Evolutionary conservation across 805 yeast genomes (phyloP).

Genomic region (Sungouiozyma intestinalis): DNA sequence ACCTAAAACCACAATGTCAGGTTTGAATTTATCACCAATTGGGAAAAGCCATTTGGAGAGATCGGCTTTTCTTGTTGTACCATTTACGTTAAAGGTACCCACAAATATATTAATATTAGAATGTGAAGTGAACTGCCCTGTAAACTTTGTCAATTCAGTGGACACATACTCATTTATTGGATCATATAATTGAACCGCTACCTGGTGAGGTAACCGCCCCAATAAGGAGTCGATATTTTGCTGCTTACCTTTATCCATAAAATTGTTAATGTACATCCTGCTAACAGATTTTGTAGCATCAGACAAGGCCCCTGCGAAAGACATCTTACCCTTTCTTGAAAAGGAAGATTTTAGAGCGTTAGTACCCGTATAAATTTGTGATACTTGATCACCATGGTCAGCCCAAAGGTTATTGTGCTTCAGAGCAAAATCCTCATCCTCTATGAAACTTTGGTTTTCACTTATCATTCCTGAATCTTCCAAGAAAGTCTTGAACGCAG

Average conservation of each 20-base stretch:
- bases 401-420: slow-evolving; percentile 92
- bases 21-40: slow-evolving; percentile 40
- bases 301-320: slow-evolving; percentile 90
- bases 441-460: slow-evolving; percentile 12
- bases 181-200: slow-evolving; percentile 66
- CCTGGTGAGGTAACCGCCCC: slow-evolving; percentile 69
- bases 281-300: slow-evolving; percentile 95
- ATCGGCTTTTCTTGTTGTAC: slow-evolving; percentile 48
- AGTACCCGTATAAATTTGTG: slow-evolving; percentile 94
- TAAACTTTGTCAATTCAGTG: slow-evolving; percentile 37
- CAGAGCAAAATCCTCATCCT: slow-evolving; percentile 46
- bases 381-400: slow-evolving; percentile 93
- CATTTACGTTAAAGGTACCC: slow-evolving; percentile 86
- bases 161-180: slow-evolving; percentile 83
- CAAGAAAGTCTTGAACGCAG: slow-evolving; percentile 50
- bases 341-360: slow-evolving; percentile 93
- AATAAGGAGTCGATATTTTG: slow-evolving; percentile 77
- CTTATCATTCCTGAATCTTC: slow-evolving; percentile 31
- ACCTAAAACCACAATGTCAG: slow-evolving; percentile 83
- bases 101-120: slow-evolving; percentile 55
- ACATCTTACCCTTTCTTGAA: slow-evolving; percentile 93
- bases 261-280: slow-evolving; percentile 90
- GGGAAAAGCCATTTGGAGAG: slow-evolving; percentile 77
- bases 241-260: slow-evolving; percentile 86
- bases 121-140: slow-evolving; percentile 46